Evolutionary conservation across 495 filamentous ascomycete species (phyloP), one percentile per base, ranked within the genome.

Genomic region (Penicillium antarcticum): DNA sequence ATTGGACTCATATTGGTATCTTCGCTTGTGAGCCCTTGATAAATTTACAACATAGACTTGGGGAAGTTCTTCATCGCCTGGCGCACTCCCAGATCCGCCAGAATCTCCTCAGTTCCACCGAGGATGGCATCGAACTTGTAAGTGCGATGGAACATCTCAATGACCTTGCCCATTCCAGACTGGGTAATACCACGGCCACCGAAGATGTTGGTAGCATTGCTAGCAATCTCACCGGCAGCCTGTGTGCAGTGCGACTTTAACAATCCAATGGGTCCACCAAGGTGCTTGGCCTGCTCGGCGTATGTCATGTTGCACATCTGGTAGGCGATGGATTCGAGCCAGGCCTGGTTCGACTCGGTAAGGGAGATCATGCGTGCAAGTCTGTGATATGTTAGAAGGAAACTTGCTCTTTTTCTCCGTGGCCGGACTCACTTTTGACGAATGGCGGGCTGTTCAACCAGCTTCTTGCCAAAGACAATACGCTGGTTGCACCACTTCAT

Each of bases 81-180:
- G 48, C 88, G 75, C 2, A 94, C 88, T 14, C 88, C 89, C 47
- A 94, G 64, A 68, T 95, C 89, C 4, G 82, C 88, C 45, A 95
- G 66, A 47, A 94, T 84, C 72, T 94, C 89, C 69, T 95, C 89
- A 11, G 88, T 85, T 2, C 89, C 89, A 43, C 90, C 89, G 5
- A 95, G 69, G 53, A 95, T 92, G 12, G 90, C 83, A 68, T 95
- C 89, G 59, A 94, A 94, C 74, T 94, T 94, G 70, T 94, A 92
- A 0, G 84, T 88, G 29, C 88, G 78, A 62, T 91, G 77, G 75
- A 92, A 92, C 74, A 84, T 83, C 72, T 94, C 90, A 32, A 94
- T 80, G 19, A 88, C 73, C 36, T 79, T 78, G 23, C 90, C 89
- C 89, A 94, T 95, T 24, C 90, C 89, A 1, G 75, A 80, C 71